Conservation (phyloP, 2,329 filamentous ascomycete genomes). For the Fusarium dimerum region DNA sequence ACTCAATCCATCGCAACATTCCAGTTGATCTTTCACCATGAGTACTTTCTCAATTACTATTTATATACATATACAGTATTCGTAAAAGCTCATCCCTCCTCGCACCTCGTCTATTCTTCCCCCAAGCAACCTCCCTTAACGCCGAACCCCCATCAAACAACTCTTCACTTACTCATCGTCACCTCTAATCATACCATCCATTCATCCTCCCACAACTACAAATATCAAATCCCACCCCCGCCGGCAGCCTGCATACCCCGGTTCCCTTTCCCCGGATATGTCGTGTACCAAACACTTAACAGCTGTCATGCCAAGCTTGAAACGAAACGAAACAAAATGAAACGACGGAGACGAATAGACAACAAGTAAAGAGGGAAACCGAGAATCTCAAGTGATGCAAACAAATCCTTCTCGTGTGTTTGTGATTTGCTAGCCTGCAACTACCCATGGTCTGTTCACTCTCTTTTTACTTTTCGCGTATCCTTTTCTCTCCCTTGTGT, state of each 20-base stretch:
- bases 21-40: too few species aligned
- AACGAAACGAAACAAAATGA: not conserved
- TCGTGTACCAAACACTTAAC: not conserved
- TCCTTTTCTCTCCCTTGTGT: not conserved
- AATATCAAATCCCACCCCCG: too few species aligned
- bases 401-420: not conserved
- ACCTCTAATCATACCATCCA: too few species aligned
- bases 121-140: slow-evolving; percentile 8
- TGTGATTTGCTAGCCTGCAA: not conserved
- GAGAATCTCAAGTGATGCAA: not conserved
- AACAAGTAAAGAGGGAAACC: not conserved
- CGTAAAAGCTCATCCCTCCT: too few species aligned
- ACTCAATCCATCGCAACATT: too few species aligned
- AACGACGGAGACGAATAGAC: too few species aligned
- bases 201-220: too few species aligned
- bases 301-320: not conserved
- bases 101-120: too few species aligned
- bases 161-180: too few species aligned
- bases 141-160: too few species aligned
- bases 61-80: too few species aligned
- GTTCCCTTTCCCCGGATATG: not conserved
- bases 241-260: not conserved
- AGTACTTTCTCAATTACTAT: too few species aligned
- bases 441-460: not conserved
- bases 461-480: not conserved